Percentiles rank a stretch among this genome's conserved stretches.
Conservation (phyloP, 306 rosid species). For the Fragaria iinumae region DNA sequence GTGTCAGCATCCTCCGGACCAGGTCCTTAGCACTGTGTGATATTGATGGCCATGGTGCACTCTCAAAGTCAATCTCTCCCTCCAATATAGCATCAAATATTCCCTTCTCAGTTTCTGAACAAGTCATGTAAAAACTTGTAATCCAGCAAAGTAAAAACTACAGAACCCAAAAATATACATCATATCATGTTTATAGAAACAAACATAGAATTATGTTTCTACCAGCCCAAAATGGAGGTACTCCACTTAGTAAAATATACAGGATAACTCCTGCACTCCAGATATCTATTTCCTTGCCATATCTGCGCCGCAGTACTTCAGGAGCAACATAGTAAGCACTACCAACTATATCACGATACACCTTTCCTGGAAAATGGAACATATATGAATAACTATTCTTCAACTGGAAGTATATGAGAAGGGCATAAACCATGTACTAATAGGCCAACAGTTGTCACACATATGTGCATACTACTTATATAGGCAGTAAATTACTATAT, state of each 20-base stretch:
- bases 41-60: conserved; percentile 80
- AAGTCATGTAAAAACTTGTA: conserved; percentile 14
- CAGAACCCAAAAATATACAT: neutral
- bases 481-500: neutral
- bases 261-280: conserved; percentile 91
- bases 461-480: neutral
- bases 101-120: conserved; percentile 77
- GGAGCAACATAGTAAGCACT: conserved; percentile 95
- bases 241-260: conserved; percentile 79
- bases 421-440: neutral
- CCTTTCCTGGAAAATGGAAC: conserved; percentile 55
- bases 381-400: neutral
- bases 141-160: conserved; percentile 7
- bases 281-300: conserved; percentile 78
- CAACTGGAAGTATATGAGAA: neutral
- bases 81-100: conserved; percentile 77
- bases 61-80: conserved; percentile 76
- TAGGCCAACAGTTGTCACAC: neutral
- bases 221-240: conserved; percentile 99
- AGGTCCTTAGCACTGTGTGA: conserved; percentile 87
- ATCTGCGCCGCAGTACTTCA: conserved; percentile 68
- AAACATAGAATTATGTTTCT: conserved; percentile 11
- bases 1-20: conserved; percentile 66
- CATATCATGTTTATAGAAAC: neutral
- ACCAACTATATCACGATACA: conserved; percentile 72